phyloP scores from a whole-genome alignment of 2,329 filamentous ascomycete genomes.

The Stagonosporopsis tanaceti region DNA sequence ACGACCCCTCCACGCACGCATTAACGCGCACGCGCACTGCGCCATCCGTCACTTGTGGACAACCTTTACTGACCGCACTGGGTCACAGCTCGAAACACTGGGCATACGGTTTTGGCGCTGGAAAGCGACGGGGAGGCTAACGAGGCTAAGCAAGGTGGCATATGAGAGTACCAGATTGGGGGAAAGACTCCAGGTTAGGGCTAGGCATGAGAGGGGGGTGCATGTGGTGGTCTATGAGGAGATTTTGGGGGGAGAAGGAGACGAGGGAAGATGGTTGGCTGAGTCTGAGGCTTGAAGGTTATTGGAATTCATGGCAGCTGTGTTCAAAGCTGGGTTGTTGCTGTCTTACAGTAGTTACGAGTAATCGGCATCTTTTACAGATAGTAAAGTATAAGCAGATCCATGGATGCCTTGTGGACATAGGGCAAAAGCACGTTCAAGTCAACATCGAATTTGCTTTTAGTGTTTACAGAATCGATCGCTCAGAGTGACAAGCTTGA shows the following conservation, averaged over 20 bases:
- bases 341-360: too few relatives aligned
- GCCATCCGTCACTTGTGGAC: conserved; percentile 16
- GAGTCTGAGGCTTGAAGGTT: background rate
- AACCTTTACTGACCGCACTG: background rate
- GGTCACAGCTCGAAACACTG: conserved; percentile 10
- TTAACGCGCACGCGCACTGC: conserved; percentile 20
- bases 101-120: conserved; percentile 23
- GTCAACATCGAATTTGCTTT: too few relatives aligned
- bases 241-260: background rate
- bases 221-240: background rate
- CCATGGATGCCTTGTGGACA: too few relatives aligned
- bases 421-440: too few relatives aligned
- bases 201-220: background rate
- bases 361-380: too few relatives aligned
- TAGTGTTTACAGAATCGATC: too few relatives aligned
- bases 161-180: background rate
- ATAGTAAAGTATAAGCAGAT: too few relatives aligned
- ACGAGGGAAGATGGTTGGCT: background rate
- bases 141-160: background rate
- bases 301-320: too few relatives aligned
- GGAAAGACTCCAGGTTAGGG: background rate
- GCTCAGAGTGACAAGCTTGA: background rate
- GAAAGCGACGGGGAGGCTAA: conserved; percentile 4
- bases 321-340: too few relatives aligned
- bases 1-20: background rate